phyloP scores from a whole-genome alignment of 371 early-diverging fungal genomes.

The Actinomortierella ambigua region DNA sequence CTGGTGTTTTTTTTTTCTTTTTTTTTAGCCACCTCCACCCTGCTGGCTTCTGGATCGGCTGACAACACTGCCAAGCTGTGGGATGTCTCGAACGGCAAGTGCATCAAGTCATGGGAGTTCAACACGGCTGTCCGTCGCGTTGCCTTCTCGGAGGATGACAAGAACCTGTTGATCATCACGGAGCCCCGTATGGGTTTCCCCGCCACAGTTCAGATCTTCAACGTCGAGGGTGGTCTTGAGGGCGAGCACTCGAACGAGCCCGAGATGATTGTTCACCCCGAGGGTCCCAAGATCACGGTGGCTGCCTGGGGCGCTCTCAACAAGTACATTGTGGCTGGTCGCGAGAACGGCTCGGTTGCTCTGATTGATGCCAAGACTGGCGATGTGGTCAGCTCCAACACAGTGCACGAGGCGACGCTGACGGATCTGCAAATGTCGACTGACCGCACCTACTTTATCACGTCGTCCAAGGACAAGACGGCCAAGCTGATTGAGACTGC shows the following conservation, averaged over 20 bases:
- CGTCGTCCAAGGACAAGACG: constrained; percentile 95
- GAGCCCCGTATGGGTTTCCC: constrained; percentile 96
- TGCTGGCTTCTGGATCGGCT: constrained; percentile 92
- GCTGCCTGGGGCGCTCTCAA: constrained; percentile 93
- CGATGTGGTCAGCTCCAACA: constrained; percentile 57
- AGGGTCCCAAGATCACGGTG: constrained; percentile 86
- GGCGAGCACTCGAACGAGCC: constrained; percentile 80
- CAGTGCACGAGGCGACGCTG: constrained; percentile 79
- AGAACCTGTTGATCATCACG: constrained; percentile 88
- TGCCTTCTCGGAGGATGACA: constrained; percentile 89
- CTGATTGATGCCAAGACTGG: constrained; percentile 89
- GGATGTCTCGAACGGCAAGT: constrained; percentile 94
- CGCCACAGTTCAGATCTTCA: constrained; percentile 82
- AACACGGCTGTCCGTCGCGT: constrained; percentile 94
- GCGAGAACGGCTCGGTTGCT: constrained; percentile 90
- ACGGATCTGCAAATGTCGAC: constrained; percentile 94
- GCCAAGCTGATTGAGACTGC: constrained; percentile 90
- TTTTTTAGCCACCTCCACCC: constrained; percentile 61
- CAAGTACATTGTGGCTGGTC: constrained; percentile 91
- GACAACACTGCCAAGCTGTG: constrained; percentile 95
- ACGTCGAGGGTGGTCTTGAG: constrained; percentile 61
- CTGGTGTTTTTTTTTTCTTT: constrained; percentile 7
- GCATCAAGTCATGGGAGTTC: constrained; percentile 88
- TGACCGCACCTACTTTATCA: constrained; percentile 96
- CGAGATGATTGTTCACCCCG: constrained; percentile 65